Evolutionary conservation across 139 green algal species (phyloP).

Genomic region (Bryopsis sp.): DNA sequence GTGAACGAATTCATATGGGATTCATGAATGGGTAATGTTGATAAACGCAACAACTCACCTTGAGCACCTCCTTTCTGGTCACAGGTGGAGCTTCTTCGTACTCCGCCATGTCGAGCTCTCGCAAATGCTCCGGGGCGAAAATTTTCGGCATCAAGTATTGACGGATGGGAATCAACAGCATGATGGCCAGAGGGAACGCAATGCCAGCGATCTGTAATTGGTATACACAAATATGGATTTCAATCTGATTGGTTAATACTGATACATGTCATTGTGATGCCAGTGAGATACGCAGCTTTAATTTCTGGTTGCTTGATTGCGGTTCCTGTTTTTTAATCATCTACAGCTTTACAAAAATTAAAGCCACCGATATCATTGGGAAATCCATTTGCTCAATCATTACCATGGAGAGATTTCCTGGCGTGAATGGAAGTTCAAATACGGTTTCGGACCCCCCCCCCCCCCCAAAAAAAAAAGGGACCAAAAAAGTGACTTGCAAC

Average conservation of each 20-base stretch:
- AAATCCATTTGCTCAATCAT: neutral
- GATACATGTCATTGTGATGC: too few species aligned
- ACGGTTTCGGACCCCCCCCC: neutral
- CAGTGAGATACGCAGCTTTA: too few species aligned
- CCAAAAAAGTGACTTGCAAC: neutral
- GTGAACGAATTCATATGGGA: neutral
- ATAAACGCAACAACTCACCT: neutral
- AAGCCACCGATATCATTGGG: too few species aligned
- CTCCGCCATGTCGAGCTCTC: constrained; percentile 48
- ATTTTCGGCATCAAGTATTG: constrained; percentile 51
- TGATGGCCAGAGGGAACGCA: constrained; percentile 75
- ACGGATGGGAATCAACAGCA: constrained; percentile 65
- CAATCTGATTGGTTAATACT: too few species aligned
- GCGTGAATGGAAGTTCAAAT: too few species aligned
- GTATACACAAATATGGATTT: too few species aligned
- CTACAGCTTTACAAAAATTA: too few species aligned
- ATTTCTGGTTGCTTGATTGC: too few species aligned
- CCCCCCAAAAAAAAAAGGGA: too few species aligned
- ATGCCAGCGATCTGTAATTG: constrained; percentile 43
- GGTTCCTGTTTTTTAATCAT: too few species aligned
- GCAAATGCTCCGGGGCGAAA: constrained; percentile 37
- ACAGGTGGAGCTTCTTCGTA: constrained; percentile 44
- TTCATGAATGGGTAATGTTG: neutral
- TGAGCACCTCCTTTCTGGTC: constrained; percentile 16
- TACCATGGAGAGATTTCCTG: neutral